These are phyloP conservation scores for Schwanniomyces vanrijiae DNA, from an alignment of 805 yeast genomes.

Conservation along the genomic window DNA sequence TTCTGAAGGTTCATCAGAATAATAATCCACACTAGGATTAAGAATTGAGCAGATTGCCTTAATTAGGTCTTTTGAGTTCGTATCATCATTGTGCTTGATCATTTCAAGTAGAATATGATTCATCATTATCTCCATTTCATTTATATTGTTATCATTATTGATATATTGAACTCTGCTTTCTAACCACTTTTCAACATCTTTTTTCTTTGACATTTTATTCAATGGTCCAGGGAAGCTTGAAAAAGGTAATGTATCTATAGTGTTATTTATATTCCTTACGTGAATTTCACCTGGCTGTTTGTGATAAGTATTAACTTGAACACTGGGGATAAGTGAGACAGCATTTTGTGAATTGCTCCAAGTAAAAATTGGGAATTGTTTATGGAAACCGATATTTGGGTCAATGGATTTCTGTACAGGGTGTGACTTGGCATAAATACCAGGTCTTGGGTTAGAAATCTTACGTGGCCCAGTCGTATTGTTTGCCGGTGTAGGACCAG, in stretches of 20 bases:
- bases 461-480: neutral
- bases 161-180: constrained; percentile 22
- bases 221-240: constrained; percentile 69
- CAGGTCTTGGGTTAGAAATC: constrained; percentile 13
- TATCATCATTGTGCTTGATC: constrained; percentile 30
- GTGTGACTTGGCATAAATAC: neutral
- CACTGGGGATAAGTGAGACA: constrained; percentile 26
- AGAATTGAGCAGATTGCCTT: constrained; percentile 35
- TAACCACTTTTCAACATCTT: constrained; percentile 68
- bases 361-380: constrained; percentile 76
- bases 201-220: constrained; percentile 50
- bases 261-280: constrained; percentile 22
- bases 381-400: constrained; percentile 52
- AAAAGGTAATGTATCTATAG: constrained; percentile 23
- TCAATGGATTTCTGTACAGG: constrained; percentile 13
- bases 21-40: constrained; percentile 42
- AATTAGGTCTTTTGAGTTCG: constrained; percentile 25
- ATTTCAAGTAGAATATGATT: constrained; percentile 29
- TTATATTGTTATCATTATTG: constrained; percentile 4
- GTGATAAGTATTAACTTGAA: constrained; percentile 30
- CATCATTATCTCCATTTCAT: constrained; percentile 27
- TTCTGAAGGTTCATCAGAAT: constrained; percentile 12
- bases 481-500: neutral
- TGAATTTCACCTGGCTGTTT: constrained; percentile 31
- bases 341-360: constrained; percentile 49